Conservation (phyloP, 1,284 basidiomycete species). For the Papiliotrema flavescens region DNA sequence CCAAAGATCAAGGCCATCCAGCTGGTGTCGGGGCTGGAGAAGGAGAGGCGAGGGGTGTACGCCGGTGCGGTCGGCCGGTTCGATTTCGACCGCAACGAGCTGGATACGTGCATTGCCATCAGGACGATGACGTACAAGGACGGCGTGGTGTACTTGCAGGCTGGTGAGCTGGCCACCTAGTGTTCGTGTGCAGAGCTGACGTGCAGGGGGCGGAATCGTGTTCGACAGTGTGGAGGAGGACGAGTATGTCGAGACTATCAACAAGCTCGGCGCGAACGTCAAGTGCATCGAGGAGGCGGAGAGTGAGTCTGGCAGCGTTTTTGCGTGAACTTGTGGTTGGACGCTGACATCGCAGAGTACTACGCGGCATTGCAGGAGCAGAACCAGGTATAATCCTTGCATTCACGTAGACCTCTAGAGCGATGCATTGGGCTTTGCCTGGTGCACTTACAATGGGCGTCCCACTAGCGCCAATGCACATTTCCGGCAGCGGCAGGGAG, state of each 20-base stretch:
- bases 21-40: constrained; percentile 80
- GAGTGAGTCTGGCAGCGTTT: constrained; percentile 55
- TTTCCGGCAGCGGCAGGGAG: too few relatives aligned
- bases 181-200: neutral
- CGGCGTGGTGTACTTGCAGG: constrained; percentile 87
- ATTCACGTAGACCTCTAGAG: too few relatives aligned
- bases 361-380: constrained; percentile 1
- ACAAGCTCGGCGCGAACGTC: constrained; percentile 87
- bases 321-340: too few relatives aligned
- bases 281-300: constrained; percentile 85
- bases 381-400: neutral
- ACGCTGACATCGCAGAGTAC: constrained; percentile 14
- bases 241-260: constrained; percentile 92
- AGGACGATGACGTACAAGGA: constrained; percentile 97
- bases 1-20: constrained; percentile 99
- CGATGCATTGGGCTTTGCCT: too few relatives aligned
- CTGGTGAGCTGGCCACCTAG: constrained; percentile 46
- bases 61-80: constrained; percentile 96
- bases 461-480: too few relatives aligned
- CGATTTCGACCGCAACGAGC: constrained; percentile 89
- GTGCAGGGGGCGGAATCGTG: constrained; percentile 87
- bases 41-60: constrained; percentile 89
- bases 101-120: constrained; percentile 99
- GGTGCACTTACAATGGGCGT: too few relatives aligned
- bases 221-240: constrained; percentile 97